Base-by-base conservation (phyloP, 2,329 filamentous ascomycete genomes). In the Rhexocercosporidium sp. region DNA sequence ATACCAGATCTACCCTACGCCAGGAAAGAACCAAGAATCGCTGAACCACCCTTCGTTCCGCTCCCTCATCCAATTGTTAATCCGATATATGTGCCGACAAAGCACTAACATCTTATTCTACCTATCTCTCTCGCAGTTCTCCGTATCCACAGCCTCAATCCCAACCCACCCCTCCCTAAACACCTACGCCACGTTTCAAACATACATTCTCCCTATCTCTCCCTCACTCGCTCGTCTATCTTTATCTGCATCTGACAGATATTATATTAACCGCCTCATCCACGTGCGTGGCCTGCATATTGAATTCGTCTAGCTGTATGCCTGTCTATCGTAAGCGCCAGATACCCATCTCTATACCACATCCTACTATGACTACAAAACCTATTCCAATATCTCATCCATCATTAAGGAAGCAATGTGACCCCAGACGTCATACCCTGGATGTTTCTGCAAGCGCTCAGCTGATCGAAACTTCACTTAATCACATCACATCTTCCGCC, bases 151-250 rank as follows among this genome's bases (percentile, higher is more conserved):
- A 49, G 20, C 14, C 11, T 49, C 20, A 11, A 11, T 25, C 20
- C 46, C 7, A 12, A n/a, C 46, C 1, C 46, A 14, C 46, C 11
- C n/a, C n/a, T n/a, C n/a, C n/a, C n/a, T n/a, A n/a, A n/a, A n/a
- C n/a, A n/a, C n/a, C n/a, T n/a, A n/a, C n/a, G n/a, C n/a, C 46
- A 25, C 46, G 29, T 31, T 31, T 31, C 29, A 31, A 31, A 31
- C 29, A 31, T 31, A 49, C 46, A 49, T 49, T 49, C 46, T 49
- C 25, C 46, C 46, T 49, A 49, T 49, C 46, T 49, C 46, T n/a
- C 27, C 14, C 14, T 8, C 18, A 3, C 51, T 34, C 22, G 34
- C 27, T 25, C 27, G 27, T 27, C 27, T 22, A 20, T 29, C 11
- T 54, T 29, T n/a, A 34, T 12, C 18, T 14, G 4, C 18, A 44